Conservation (phyloP, 1,284 basidiomycete genomes). For the Melampsora americana region DNA sequence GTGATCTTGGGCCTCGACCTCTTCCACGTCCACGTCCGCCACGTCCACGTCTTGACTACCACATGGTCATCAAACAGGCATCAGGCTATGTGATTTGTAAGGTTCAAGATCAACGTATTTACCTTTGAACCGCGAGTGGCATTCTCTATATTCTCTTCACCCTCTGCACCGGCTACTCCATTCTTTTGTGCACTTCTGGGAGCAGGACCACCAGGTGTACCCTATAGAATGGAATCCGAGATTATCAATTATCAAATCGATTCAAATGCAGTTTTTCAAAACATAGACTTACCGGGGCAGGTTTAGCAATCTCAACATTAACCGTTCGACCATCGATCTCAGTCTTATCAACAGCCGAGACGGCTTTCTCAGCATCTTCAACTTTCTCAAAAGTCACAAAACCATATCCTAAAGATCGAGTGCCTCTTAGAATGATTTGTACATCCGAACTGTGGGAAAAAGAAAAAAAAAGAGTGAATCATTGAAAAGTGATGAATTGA, state of each 20-base stretch:
- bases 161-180: slow-evolving; percentile 58
- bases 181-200: slow-evolving; percentile 46
- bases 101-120: not conserved
- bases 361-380: slow-evolving; percentile 79
- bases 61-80: not conserved
- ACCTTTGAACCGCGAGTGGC: slow-evolving; percentile 14
- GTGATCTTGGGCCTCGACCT: not conserved
- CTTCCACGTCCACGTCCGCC: not conserved
- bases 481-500: not conserved
- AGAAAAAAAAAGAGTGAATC: not conserved
- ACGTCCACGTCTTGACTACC: not conserved
- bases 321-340: slow-evolving; percentile 82
- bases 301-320: slow-evolving; percentile 84
- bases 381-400: slow-evolving; percentile 77
- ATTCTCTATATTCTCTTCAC: slow-evolving; percentile 51
- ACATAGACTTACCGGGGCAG: slow-evolving; percentile 62
- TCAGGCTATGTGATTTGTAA: not conserved
- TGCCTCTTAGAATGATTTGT: slow-evolving; percentile 42
- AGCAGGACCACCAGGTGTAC: slow-evolving; percentile 53
- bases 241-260: not conserved
- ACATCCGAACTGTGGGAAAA: slow-evolving; percentile 28
- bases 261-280: not conserved
- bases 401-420: slow-evolving; percentile 59
- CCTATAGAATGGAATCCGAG: not conserved
- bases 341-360: slow-evolving; percentile 77